Evolutionary conservation across 306 rosid species (phyloP).

Genomic region (Elaeagnus macrophylla): DNA sequence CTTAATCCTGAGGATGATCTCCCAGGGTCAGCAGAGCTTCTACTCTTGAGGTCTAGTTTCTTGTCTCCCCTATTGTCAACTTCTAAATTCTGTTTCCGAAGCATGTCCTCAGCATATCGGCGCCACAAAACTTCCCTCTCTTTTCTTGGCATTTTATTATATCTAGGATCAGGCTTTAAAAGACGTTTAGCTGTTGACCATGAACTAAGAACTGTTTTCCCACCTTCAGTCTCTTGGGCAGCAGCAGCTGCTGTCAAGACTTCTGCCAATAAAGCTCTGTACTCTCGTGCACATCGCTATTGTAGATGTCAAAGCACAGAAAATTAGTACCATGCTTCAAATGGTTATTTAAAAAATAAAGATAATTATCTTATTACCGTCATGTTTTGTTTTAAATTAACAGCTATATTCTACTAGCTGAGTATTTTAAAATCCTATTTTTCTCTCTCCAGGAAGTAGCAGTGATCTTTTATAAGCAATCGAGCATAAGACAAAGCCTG

Average conservation of each 20-base stretch:
- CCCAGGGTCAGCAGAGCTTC: slow-evolving; percentile 40
- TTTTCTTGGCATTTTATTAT: slow-evolving; percentile 64
- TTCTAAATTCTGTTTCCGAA: slow-evolving; percentile 53
- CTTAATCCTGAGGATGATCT: slow-evolving; percentile 38
- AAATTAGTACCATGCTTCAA: no score
- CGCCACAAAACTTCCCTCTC: slow-evolving; percentile 84
- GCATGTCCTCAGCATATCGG: slow-evolving; percentile 53
- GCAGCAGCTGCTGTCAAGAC: slow-evolving; percentile 59
- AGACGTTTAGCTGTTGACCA: slow-evolving; percentile 83
- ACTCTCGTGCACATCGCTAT: slow-evolving; percentile 75
- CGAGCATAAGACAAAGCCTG: no score
- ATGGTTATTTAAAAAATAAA: no score
- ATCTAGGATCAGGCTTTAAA: slow-evolving; percentile 66
- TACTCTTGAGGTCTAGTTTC: slow-evolving; percentile 38
- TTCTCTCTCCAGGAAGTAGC: no score
- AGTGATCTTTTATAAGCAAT: no score
- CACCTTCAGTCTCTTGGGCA: slow-evolving; percentile 52
- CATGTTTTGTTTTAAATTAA: no score
- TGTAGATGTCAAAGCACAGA: slow-evolving; percentile 18
- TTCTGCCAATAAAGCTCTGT: slow-evolving; percentile 60
- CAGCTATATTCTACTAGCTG: no score
- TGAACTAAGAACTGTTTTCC: slow-evolving; percentile 70
- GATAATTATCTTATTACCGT: no score
- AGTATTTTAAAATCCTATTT: no score
- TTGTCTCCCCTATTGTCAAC: slow-evolving; percentile 54